Base-by-base conservation (phyloP, 495 filamentous ascomycete genomes). In the Schizothecium vesticola region DNA sequence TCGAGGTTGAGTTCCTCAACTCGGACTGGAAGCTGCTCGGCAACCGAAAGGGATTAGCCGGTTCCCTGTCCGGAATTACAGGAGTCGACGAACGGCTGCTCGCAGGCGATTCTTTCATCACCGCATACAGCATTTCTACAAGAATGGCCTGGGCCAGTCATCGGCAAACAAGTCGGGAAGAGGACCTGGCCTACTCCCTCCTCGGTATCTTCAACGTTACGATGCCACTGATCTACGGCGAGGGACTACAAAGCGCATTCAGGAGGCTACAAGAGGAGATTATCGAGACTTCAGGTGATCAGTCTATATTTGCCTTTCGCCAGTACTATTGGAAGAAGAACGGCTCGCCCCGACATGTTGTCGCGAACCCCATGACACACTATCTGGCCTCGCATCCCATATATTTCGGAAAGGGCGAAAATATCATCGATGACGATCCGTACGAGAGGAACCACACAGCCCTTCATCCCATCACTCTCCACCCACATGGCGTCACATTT, bases 181-280 rank as follows among this genome's bases (percentile, higher is more conserved):
- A 65, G 19, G 63, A 65, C 51, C 3, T 21, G 25, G 63, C 63
- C 4, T 65, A 65, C 25, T 65, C 51, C 11, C 63, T 65, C 24
- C 56, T 65, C 51, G 63, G 63, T 0, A 65, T 65, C 10, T 65
- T 65, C n/a, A 25, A 55, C 0, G 51, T 65, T 13, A 65, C 22
- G 55, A 33, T 65, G 63, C 63, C 63, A 0, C n/a, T 65, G 19
- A 13, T 65, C 8, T 65, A 65, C 21, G 63, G 63, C 1, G 63
- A 65, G 16, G 63, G 63, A 0, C 43, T 1, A n/a, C 13, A 23
- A 19, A 26, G 55, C 8, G 63, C 63, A 7, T 65, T 65, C 31
- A 31, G 56, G n/a, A 16, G 63, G 25, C 13, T 65, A 7, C 63
- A 65, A 10, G 63, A 65, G 25, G 63, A 58, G 51, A 65, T 65